A percentile compares a stretch with the other conserved stretches of the same genome.
phyloP scores from a whole-genome alignment of 2,329 filamentous ascomycete genomes.

The Leptographium galeiforme region DNA sequence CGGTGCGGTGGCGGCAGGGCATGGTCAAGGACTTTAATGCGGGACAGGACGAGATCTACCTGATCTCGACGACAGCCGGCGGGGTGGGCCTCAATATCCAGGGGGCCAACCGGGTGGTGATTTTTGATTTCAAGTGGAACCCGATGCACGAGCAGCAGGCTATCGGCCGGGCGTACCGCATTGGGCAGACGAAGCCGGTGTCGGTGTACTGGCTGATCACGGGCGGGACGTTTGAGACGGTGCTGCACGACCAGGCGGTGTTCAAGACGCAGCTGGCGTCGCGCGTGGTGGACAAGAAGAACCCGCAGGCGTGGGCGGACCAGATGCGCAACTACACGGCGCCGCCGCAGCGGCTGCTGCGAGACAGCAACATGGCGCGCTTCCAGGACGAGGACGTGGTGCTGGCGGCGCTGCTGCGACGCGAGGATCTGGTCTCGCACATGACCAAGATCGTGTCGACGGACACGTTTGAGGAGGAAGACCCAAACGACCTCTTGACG shows the following conservation, averaged over 20 bases:
- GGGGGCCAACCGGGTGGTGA: conserved; percentile 72
- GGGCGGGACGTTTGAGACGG: conserved; percentile 68
- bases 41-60: conserved; percentile 43
- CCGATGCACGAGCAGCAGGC: conserved; percentile 76
- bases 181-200: conserved; percentile 69
- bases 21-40: conserved; percentile 58
- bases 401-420: conserved; percentile 33
- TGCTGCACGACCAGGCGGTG: conserved; percentile 57
- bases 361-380: conserved; percentile 32
- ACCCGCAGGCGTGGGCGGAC: conserved; percentile 52
- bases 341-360: conserved; percentile 35
- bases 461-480: conserved; percentile 61
- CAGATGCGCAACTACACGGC: conserved; percentile 46
- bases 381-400: conserved; percentile 51
- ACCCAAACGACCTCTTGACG: conserved; percentile 44
- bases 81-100: conserved; percentile 74
- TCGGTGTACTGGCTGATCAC: conserved; percentile 73
- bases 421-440: conserved; percentile 20
- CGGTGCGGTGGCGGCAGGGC: conserved; percentile 42
- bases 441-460: conserved; percentile 50
- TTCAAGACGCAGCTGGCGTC: conserved; percentile 74
- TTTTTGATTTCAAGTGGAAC: conserved; percentile 75
- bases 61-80: conserved; percentile 76
- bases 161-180: conserved; percentile 70
- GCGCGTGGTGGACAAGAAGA: conserved; percentile 74